phyloP scores from a whole-genome alignment of 139 green algal genomes.

The Tetratostichococcus sp. region DNA sequence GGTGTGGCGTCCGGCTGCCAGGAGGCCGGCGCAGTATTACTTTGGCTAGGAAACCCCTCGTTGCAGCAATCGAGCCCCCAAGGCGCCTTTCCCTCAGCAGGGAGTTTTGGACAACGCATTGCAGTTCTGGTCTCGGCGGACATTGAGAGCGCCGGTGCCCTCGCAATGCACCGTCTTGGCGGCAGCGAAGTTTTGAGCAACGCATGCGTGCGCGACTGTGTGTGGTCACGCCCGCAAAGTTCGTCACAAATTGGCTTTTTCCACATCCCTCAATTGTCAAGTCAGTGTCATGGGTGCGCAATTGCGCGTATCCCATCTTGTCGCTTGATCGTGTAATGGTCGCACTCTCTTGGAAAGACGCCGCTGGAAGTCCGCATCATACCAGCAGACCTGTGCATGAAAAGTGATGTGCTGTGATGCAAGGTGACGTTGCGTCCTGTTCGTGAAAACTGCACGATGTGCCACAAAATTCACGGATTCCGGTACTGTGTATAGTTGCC shows the following conservation, averaged over 20 bases:
- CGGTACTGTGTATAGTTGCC: no score
- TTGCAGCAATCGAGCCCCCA: neutral
- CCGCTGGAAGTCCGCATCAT: no score
- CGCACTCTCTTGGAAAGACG: no score
- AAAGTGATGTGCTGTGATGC: no score
- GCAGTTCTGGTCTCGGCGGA: neutral
- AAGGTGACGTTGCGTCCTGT: no score
- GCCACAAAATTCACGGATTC: no score
- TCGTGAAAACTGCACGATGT: no score
- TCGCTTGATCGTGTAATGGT: neutral
- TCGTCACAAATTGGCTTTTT: neutral
- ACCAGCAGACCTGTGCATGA: no score
- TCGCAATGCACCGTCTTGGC: neutral
- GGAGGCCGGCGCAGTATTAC: neutral
- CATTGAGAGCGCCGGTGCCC: neutral
- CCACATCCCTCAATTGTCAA: neutral
- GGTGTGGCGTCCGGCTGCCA: neutral
- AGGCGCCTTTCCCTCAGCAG: neutral
- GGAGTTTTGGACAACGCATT: neutral
- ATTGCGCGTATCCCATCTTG: no score
- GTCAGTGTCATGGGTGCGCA: no score
- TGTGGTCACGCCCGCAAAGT: neutral
- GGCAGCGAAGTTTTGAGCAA: neutral
- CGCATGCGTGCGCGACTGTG: neutral
- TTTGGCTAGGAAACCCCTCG: neutral